Conservation (phyloP, 2,329 filamentous ascomycete genomes). For the Cryphonectria parasitica region DNA sequence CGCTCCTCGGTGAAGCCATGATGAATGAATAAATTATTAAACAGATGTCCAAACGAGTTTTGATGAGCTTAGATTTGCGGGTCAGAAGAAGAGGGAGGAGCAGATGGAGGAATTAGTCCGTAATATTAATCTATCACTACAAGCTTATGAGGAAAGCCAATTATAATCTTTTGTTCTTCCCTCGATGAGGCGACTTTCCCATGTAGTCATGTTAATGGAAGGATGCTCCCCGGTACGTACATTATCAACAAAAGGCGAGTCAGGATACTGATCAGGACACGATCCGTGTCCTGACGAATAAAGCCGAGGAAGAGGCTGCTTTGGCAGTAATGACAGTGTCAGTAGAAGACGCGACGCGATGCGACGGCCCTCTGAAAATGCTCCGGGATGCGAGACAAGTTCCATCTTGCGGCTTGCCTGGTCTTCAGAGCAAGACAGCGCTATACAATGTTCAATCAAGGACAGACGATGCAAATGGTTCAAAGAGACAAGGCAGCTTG, state of each 20-base stretch:
- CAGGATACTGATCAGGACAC: not conserved
- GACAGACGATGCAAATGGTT: too few relatives aligned
- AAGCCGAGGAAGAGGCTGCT: not conserved
- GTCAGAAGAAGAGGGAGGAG: not conserved
- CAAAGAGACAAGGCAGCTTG: too few relatives aligned
- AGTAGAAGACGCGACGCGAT: too few relatives aligned
- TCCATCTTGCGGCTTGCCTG: too few relatives aligned
- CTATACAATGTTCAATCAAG: too few relatives aligned
- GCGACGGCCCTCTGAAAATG: too few relatives aligned
- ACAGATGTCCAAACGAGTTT: not conserved
- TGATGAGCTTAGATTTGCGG: not conserved
- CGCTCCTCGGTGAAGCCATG: not conserved
- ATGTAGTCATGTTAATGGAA: not conserved
- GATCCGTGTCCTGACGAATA: not conserved
- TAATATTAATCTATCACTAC: not conserved
- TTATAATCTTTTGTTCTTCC: not conserved
- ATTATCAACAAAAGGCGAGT: not conserved
- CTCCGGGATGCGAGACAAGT: too few relatives aligned
- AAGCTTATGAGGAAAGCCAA: not conserved
- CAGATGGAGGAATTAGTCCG: not conserved
- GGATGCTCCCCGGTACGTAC: not conserved
- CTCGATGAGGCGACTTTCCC: not conserved
- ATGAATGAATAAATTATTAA: not conserved
- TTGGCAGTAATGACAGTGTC: not conserved
- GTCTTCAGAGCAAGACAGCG: too few relatives aligned